Evolutionary conservation across 2,329 filamentous ascomycete genomes (phyloP), one percentile per base, ranked within the genome.

Genomic region (Fusarium nanum): DNA sequence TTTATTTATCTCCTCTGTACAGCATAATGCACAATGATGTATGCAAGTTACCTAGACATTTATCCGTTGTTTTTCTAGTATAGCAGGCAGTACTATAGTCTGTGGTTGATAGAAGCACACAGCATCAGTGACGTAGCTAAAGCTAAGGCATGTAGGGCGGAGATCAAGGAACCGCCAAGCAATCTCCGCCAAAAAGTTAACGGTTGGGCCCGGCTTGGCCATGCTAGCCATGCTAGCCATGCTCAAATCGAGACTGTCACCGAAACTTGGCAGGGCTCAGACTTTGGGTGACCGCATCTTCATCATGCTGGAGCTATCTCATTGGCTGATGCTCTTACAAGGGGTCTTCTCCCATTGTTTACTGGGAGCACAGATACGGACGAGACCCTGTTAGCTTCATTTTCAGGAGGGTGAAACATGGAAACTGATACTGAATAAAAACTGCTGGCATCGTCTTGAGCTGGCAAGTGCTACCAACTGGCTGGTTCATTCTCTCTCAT

Each of bases 131-230:
- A 70, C 68, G 68, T 71, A 60, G 59, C 44, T 50, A 28, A 22
- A 37, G 34, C 34, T 37, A 37, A 37, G 34, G 34, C 18, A 37
- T 37, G 44, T 63, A 52, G 52, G 45, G 34, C 50, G 14, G 20
- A 27, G 53, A 49, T 44, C 62, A 59, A 65, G 62, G 41, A 47
- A 46, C 47, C 42, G 67, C 67, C 67, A 70, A 70, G 67, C 58
- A 68, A 70, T 68, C 32, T 46, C 64, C 37, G 44, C 49, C 57
- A 23, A 68, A 68, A 64, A 58, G 68, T 64, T 40, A 49, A 64
- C 67, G 67, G 67, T 52, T 64, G 67, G 68, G 55, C 55, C 68
- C 68, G 68, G 52, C 65, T 64, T 68, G 64, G 68, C 68, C 54
- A 28, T 48, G 22, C 48, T 56, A 52, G 68, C 68, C 54, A 28